Base-by-base conservation (phyloP, 73 alveolate genomes). In the Paramecium bursaria region DNA sequence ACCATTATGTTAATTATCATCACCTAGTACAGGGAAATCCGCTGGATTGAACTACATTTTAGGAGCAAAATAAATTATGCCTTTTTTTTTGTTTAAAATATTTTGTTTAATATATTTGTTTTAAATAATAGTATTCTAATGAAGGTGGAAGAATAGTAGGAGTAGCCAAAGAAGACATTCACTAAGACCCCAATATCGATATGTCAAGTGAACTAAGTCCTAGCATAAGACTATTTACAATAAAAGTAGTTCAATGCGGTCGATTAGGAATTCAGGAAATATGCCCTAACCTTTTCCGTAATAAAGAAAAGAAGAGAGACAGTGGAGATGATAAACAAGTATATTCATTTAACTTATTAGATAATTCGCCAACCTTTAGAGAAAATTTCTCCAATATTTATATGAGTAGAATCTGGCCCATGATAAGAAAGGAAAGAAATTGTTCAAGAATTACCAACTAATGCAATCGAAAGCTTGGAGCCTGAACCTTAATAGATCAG, bases 181-280 rank as follows among this genome's bases (percentile, higher is more conserved):
- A 39, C n/a, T 9, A 67, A 67, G 51, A 14, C 60, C 1, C 23
- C 82, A 3, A 14, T 67, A 17, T 42, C 82, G 9, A 39, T 67
- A 19, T 67, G 82, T 39, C 60, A 67, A 11, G 33, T 67, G 55
- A 67, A 67, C 21, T 14, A 67, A 7, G 3, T n/a, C 6, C 23
- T 67, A 1, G 14, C 30, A 35, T 21, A 35, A 39, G 23, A 6
- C 9, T 22, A 31, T 17, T 33, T 35, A 61, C 42, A 33, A 4
- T 15, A 44, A 61, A 14, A 61, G 49, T 27, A 67, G 44, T 47
- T 10, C 15, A 67, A 67, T 67, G 44, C 60, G 13, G 44, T 67
- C 27, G 82, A 67, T 67, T 22, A 30, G 17, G 82, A 67, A 15
- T 67, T 42, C 25, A 67, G 47, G 35, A 67, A 31, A 25, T 39